These are phyloP conservation scores for Candida mattraensis DNA, from an alignment of 805 yeast species.

Conservation along the genomic window DNA sequence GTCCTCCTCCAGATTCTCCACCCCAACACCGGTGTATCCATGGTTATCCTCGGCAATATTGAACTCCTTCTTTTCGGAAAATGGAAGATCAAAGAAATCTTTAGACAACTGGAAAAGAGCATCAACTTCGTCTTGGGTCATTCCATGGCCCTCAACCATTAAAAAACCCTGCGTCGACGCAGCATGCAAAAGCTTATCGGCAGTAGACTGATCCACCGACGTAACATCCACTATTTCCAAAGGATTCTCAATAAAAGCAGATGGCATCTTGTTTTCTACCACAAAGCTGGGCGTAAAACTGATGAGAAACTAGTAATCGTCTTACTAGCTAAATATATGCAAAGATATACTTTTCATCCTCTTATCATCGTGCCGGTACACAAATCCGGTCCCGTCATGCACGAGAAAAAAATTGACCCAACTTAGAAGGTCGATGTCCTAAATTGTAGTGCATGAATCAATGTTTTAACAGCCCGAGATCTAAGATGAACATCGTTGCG, in stretches of 20 bases:
- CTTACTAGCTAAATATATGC: no score
- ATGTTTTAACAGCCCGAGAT: no score
- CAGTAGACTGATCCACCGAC: slow-evolving; percentile 40
- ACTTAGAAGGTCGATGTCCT: no score
- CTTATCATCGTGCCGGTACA: no score
- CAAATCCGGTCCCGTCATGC: no score
- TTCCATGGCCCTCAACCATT: slow-evolving; percentile 51
- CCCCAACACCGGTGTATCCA: slow-evolving; percentile 40
- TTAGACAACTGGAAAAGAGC: slow-evolving; percentile 29
- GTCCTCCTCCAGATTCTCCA: slow-evolving; percentile 42
- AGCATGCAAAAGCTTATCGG: slow-evolving; percentile 50
- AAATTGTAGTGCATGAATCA: no score
- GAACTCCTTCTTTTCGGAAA: slow-evolving; percentile 47
- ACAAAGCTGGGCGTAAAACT: no score
- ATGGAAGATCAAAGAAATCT: slow-evolving; percentile 40
- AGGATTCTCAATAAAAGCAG: slow-evolving; percentile 39
- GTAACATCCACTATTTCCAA: slow-evolving; percentile 59
- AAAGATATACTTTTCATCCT: no score
- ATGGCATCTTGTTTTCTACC: slow-evolving; percentile 21
- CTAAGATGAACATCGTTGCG: no score
- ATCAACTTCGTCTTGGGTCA: slow-evolving; percentile 42
- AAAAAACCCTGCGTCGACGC: slow-evolving; percentile 53
- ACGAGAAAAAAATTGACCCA: no score
- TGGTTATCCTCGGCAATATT: slow-evolving; percentile 54
- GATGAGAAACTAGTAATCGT: no score